Evolutionary conservation across 1,284 basidiomycete species (phyloP), one percentile per base, ranked within the genome.

Genomic region (Gymnopus androsaceus): DNA sequence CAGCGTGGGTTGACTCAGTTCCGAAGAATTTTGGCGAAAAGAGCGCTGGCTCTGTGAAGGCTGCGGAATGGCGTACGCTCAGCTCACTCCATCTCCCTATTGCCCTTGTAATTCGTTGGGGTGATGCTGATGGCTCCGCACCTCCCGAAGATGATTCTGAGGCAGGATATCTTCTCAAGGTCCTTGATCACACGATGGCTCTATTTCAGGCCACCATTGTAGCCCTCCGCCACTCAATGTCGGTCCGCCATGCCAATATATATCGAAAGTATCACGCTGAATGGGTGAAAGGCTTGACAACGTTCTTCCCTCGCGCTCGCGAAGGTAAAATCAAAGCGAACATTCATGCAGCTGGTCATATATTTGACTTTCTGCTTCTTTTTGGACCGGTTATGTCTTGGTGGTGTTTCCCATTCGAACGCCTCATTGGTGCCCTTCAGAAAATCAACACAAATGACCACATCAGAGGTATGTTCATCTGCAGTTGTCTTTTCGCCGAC

Each of bases 51-150:
- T 64, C 61, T 4, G 55, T 72, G 36, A 74, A 72, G 51, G 73
- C 74, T 8, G 72, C 72, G 55, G 63, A 75, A 58, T 76, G 74
- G 74, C 60, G 66, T 1, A 64, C 63, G 7, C 61, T 67, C 1
- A 64, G 55, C 8, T 69, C 66, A 0, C 52, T 74, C 4, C 66
- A 67, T 48, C 55, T 75, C 7, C 69, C 69, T 1, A 57, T 74
- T 33, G 61, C 72, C 0, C 61, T 75, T 6, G 60, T 71, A 34
- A 58, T 59, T 23, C 53, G 68, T 23, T 72, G 68, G 69, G 66
- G 60, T 23, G 51, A 60, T 25, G 56, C 60, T 37, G 30, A 54
- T 51, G 4, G 52, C 14, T 23, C 14, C n/a, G n/a, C n/a, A n/a
- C n/a, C n/a, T n/a, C n/a, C n/a, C n/a, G n/a, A n/a, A n/a, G n/a